Percentiles rank a stretch among this genome's conserved stretches.
Evolutionary conservation across 495 filamentous ascomycete genomes (phyloP).

Genomic region (Corynascus novoguineensis): DNA sequence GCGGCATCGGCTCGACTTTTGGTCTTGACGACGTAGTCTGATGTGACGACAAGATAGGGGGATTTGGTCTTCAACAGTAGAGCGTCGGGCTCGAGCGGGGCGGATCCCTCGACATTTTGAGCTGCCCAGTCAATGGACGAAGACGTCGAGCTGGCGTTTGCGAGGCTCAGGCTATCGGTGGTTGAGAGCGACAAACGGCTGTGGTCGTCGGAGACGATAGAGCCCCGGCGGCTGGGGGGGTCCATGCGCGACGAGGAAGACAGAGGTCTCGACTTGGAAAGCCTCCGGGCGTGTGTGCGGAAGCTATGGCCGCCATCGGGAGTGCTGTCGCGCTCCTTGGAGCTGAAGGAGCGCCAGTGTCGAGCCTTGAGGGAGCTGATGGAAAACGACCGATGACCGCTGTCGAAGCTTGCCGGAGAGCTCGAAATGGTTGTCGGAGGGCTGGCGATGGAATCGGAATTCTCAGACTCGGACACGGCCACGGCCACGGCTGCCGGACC

Average conservation of each 20-base stretch:
- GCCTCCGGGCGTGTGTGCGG: conserved; percentile 17
- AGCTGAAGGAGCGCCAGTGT: conserved; percentile 23
- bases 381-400: conserved; percentile 24
- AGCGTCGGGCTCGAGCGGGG: conserved; percentile 73
- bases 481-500: not conserved
- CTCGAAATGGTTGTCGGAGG: conserved; percentile 16
- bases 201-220: conserved; percentile 26
- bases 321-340: conserved; percentile 12
- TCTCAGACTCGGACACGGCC: conserved; percentile 7
- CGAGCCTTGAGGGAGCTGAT: conserved; percentile 23
- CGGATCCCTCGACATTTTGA: conserved; percentile 49
- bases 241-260: conserved; percentile 20
- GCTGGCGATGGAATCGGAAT: conserved; percentile 12
- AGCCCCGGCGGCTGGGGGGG: conserved; percentile 20
- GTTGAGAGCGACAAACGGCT: conserved; percentile 22
- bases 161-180: conserved; percentile 19
- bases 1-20: conserved; percentile 63
- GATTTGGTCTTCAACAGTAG: conserved; percentile 79
- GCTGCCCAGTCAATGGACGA: conserved; percentile 27
- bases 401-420: conserved; percentile 26
- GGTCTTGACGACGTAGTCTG: conserved; percentile 74
- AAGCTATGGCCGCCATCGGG: conserved; percentile 6
- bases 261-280: conserved; percentile 25
- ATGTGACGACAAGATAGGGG: conserved; percentile 87
- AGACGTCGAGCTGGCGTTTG: conserved; percentile 6